Base-by-base conservation (phyloP, 2,329 filamentous ascomycete genomes). In the Samsoniella hepiali region DNA sequence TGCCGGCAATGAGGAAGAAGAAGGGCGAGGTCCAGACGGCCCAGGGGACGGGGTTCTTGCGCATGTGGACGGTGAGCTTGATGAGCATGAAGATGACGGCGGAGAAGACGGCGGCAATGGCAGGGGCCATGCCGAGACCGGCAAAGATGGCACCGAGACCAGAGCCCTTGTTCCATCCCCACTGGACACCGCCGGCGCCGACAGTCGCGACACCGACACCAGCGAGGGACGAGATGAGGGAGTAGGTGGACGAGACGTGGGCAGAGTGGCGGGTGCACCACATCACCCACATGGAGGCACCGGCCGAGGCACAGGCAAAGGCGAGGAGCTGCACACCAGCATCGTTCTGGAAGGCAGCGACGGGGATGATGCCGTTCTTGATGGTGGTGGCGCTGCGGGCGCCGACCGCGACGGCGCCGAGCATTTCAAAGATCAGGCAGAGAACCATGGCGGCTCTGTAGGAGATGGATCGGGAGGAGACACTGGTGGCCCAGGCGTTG, bases 401-500 rank as follows among this genome's bases (percentile, higher is more conserved):
- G 62, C 87, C 88, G 66, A 90, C 87, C 4, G 84, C 80, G 69
- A 90, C 79, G 67, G 88, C 88, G 54, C 88, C 88, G 54, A 85
- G 74, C 75, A 90, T 80, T 74, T 91, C 88, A 75, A 90, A 90
- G 66, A 90, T 75, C 54, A 84, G 82, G 55, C 86, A 84, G 55
- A 89, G 77, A 40, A 88, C 69, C 86, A 89, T 89, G 67, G 87
- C 89, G 76, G 88, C 86, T 68, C 84, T 76, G 77, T 91, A 90
- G 2, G 87, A 81, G 71, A 91, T 81, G 68, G 90, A 93, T 61
- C 90, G 80, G n/a, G 90, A 93, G 27, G 90, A 93, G 64, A 93
- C 90, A 53, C 85, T 89, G 69, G 91, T 93, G 8, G 90, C 90
- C 88, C 89, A 93, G 58, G 90, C 80, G 77, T 94, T 94, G 72